Evolutionary conservation across 352 stramenopile genomes (phyloP), one percentile per base, ranked within the genome.

Genomic region (Pythium phragmiticola): DNA sequence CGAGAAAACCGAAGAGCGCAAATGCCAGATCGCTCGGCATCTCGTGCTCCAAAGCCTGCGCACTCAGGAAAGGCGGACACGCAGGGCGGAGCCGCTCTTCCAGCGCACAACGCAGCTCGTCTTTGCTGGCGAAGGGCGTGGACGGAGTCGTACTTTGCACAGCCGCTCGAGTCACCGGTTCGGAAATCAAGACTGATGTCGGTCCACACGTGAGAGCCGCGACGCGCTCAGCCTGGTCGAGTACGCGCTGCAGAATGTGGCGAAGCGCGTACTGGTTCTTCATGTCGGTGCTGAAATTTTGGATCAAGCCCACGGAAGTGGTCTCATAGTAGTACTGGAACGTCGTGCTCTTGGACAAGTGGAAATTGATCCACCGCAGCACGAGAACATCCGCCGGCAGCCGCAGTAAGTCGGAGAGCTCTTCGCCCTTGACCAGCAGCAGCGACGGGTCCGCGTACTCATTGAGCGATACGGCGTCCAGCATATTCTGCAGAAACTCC

Each of bases 271-370:
- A 87, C 50, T 76, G 70, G 56, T 68, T 66, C 57, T 77, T 81
- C 75, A 89, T 86, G 34, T 91, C 82, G 21, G 80, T 77, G 12
- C 73, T 78, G 41, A 87, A 91, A 39, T 91, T 91, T 56, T 89
- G 82, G 37, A 89, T 77, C 33, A 90, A 83, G 2, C 74, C 76
- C 2, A 65, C 60, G 2, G 63, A 30, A 19, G 13, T 42, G 0
- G 36, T 4, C 16, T 57, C 57, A 33, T 34, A 64, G 26, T 80
- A 71, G 26, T 80, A 71, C 28, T 43, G 65, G 28, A 82, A 73
- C 0, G 57, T 78, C 13, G 60, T 46, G 45, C 70, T 77, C 45
- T 83, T 77, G 19, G 75, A 68, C 5, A 88, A 53, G 33, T 90
- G 78, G 11, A 81, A 82, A 53, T 89, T 91, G 56, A 88, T 86